Evolutionary conservation across 495 filamentous ascomycete genomes (phyloP), one percentile per base, ranked within the genome.

Genomic region (Podospora tetraspora): DNA sequence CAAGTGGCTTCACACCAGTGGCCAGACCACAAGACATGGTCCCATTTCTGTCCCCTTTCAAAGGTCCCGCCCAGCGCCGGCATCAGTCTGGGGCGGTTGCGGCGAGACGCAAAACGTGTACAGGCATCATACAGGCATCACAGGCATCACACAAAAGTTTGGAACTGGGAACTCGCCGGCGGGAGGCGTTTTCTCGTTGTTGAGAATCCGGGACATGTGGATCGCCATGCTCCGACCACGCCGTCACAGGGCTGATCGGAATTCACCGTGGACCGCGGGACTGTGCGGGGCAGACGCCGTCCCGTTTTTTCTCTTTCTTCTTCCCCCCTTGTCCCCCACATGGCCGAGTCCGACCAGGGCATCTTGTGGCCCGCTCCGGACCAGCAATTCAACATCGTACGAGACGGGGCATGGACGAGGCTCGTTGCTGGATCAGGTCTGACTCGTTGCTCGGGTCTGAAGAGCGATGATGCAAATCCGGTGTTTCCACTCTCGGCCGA

Each of bases 311-410:
- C n/a, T 52, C 19, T 52, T n/a, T 5, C 43, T 52, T 52, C 19
- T 52, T n/a, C 19, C 43, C 43, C 43, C 43, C 43, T 52, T 52
- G 43, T 52, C 43, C 43, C 43, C 43, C 43, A 52, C 43, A 52
- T 52, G 43, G 43, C 43, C 43, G 43, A 52, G 43, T n/a, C 43
- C 43, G 43, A 52, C 43, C n/a, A 52, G 43, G 43, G 43, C 43
- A n/a, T 52, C 43, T 52, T 19, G 43, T 52, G 43, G 43, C 43
- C 43, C 43, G 43, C 43, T n/a, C 43, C 43, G 43, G 9, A n/a
- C 43, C 43, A 52, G 43, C 43, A 52, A 52, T 52, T 52, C 43
- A n/a, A 16, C 27, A 70, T 70, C 68, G 68, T 70, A 70, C 68
- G 68, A 70, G 68, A 63, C 24, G 29, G 23, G 23, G 27, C n/a